Conservation (phyloP, 2,329 filamentous ascomycete genomes). For the Juglanconis sp. region DNA sequence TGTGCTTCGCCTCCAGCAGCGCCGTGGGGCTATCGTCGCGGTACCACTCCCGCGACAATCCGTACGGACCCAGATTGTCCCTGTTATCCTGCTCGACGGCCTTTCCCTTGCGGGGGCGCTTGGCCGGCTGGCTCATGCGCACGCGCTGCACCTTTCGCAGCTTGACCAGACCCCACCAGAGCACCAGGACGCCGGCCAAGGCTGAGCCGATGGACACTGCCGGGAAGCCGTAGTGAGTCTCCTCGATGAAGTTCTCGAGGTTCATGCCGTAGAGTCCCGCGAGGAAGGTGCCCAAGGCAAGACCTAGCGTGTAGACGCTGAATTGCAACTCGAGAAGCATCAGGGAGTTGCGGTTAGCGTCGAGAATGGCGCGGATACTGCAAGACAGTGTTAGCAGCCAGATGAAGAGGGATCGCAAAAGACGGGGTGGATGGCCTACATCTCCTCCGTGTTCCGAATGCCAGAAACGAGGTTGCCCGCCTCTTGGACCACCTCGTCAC, state of each 20-base stretch:
- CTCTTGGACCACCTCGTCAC: constrained; percentile 95
- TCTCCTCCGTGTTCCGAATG: constrained; percentile 97
- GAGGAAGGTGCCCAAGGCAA: constrained; percentile 90
- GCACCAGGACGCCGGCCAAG: constrained; percentile 71
- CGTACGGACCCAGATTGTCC: constrained; percentile 9
- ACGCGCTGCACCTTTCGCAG: constrained; percentile 83
- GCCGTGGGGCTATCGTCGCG: constrained; percentile 48
- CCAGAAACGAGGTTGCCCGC: constrained; percentile 89
- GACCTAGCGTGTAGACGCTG: constrained; percentile 89
- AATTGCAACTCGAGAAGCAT: constrained; percentile 98
- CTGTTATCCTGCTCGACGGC: not conserved
- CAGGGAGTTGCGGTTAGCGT: constrained; percentile 95
- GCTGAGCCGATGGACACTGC: constrained; percentile 70
- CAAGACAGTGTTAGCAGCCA: constrained; percentile 23
- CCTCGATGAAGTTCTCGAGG: constrained; percentile 96
- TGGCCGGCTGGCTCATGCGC: constrained; percentile 56
- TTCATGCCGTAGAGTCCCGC: constrained; percentile 99
- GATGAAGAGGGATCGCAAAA: not conserved
- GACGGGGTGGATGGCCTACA: constrained; percentile 57
- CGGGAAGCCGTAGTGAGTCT: constrained; percentile 81
- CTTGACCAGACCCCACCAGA: constrained; percentile 78
- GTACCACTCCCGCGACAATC: constrained; percentile 34
- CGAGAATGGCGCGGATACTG: constrained; percentile 92
- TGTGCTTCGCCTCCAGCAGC: constrained; percentile 51
- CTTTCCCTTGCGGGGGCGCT: constrained; percentile 2